phyloP scores from a whole-genome alignment of 2,329 filamentous ascomycete genomes.

The Fusarium sp. region DNA sequence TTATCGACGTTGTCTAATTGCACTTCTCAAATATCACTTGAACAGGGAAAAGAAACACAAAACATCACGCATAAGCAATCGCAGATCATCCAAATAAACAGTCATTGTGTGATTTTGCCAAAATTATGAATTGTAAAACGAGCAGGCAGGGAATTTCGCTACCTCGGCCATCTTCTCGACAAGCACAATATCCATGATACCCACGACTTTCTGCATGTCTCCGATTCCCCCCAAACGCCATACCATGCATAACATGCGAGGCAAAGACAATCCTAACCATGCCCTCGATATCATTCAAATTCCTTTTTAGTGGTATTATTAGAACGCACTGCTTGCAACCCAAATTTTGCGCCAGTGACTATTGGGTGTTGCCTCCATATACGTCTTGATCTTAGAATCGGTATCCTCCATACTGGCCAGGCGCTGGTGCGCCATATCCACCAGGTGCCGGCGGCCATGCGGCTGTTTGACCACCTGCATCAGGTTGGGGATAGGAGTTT shows the following conservation, averaged over 20 bases:
- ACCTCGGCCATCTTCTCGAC: conserved; percentile 20
- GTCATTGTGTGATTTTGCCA: conserved; percentile 10
- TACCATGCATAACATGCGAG: conserved; percentile 49
- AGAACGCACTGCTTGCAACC: conserved; percentile 19
- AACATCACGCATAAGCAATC: background rate
- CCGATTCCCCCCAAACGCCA: conserved; percentile 47
- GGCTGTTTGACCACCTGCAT: conserved; percentile 42
- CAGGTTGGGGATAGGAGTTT: conserved; percentile 51
- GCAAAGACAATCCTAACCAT: conserved; percentile 40
- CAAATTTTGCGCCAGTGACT: background rate
- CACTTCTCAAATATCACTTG: background rate
- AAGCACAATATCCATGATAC: conserved; percentile 37
- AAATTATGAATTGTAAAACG: conserved; percentile 19
- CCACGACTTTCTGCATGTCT: conserved; percentile 35
- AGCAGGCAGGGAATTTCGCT: conserved; percentile 15
- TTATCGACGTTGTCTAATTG: background rate
- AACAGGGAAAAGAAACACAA: background rate
- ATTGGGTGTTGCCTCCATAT: background rate
- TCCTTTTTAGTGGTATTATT: conserved; percentile 33
- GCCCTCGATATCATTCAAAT: conserved; percentile 38
- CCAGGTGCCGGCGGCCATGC: conserved; percentile 51
- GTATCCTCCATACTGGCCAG: conserved; percentile 56
- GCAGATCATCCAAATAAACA: background rate
- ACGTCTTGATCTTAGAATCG: conserved; percentile 47
- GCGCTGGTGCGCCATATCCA: conserved; percentile 51